A percentile compares a stretch with the other conserved stretches of the same genome.
Conservation (phyloP, 1,139 yeast species). For the Debaryomyces nepalensis region DNA sequence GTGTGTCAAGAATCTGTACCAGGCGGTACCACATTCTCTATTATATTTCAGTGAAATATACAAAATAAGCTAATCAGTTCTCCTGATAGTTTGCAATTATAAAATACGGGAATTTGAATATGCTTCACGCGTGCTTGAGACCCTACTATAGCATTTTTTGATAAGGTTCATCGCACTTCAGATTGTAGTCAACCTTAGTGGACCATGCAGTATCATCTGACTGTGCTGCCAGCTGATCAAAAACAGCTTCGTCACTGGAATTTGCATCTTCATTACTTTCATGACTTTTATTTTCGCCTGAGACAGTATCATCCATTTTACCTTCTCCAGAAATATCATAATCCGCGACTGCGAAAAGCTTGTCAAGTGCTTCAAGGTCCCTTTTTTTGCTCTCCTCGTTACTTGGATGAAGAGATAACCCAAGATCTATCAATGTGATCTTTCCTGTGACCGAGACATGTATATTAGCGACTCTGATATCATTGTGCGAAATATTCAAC, state of each 20-base stretch:
- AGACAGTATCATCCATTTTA: background rate
- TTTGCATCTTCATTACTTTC: background rate
- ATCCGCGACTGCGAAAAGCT: background rate
- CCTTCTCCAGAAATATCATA: background rate
- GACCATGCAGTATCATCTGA: background rate
- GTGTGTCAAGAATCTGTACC: too few species aligned
- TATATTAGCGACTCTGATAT: conserved; percentile 5
- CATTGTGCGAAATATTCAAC: conserved; percentile 8
- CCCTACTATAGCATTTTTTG: too few species aligned
- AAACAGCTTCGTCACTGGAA: background rate
- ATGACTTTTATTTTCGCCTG: background rate
- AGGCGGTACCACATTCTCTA: too few species aligned
- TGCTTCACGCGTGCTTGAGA: too few species aligned
- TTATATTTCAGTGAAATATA: too few species aligned
- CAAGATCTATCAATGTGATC: conserved; percentile 7
- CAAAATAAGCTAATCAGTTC: too few species aligned
- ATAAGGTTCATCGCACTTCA: too few species aligned
- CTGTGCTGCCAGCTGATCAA: background rate
- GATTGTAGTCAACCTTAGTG: too few species aligned
- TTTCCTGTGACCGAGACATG: conserved; percentile 7
- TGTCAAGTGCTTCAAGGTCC: conserved; percentile 10
- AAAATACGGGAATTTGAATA: too few species aligned
- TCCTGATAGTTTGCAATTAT: too few species aligned
- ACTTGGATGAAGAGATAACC: background rate
- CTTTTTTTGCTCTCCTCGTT: conserved; percentile 9